phyloP scores from a whole-genome alignment of 768 basidiomycete genomes.

The Chlorophyllum brunneum region DNA sequence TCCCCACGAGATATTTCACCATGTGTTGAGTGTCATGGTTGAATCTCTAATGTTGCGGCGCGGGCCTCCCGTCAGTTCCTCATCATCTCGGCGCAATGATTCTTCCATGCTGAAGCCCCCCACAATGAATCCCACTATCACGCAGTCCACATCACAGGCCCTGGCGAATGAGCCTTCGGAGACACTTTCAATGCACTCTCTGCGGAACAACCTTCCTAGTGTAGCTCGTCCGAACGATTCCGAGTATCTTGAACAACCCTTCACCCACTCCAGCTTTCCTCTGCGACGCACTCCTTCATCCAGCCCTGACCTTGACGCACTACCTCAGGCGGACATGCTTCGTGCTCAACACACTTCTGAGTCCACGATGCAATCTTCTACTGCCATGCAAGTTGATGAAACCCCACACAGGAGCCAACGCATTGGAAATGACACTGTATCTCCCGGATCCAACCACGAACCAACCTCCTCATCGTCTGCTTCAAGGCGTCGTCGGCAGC shows the following conservation, averaged over 20 bases:
- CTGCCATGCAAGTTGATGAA: neutral
- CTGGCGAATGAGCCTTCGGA: neutral
- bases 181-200: neutral
- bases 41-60: constrained; percentile 16
- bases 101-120: neutral
- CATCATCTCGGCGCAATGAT: neutral
- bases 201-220: neutral
- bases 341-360: neutral
- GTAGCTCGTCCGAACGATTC: neutral
- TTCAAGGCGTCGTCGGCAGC: constrained; percentile 9
- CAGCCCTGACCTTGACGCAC: too few relatives aligned
- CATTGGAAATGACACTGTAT: neutral
- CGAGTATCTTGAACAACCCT: neutral
- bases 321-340: neutral
- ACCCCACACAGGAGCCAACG: neutral
- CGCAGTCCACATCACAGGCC: neutral
- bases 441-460: neutral
- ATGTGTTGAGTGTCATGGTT: constrained; percentile 21
- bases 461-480: neutral
- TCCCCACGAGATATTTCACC: constrained; percentile 26
- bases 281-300: too few relatives aligned
- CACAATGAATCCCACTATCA: neutral
- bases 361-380: neutral
- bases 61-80: constrained; percentile 20
- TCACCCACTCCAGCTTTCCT: too few relatives aligned